phyloP scores from a whole-genome alignment of 176 grass and related monocot species.

The Bonia amplexicaulis region DNA sequence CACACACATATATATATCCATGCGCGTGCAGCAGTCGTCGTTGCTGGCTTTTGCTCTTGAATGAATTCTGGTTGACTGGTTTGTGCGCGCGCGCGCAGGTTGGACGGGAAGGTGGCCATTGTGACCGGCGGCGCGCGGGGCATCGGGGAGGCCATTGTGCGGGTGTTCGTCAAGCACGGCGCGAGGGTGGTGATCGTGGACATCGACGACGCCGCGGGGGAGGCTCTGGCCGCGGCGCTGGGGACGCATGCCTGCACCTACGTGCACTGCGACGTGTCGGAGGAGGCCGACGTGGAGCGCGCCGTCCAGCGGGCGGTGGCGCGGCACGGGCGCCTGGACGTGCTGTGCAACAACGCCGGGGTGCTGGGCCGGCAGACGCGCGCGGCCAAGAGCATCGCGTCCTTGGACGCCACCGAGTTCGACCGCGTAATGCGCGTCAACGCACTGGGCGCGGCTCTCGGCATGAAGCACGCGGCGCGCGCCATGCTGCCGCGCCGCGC shows the following conservation, averaged over 20 bases:
- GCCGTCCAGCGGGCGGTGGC: constrained; percentile 29
- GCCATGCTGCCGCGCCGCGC: constrained; percentile 37
- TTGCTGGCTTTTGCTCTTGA: background rate
- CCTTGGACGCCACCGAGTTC: constrained; percentile 68
- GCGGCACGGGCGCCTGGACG: constrained; percentile 47
- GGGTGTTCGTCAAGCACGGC: constrained; percentile 52
- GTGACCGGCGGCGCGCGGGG: constrained; percentile 67
- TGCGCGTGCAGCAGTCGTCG: background rate
- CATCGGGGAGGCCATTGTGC: constrained; percentile 66
- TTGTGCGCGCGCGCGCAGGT: background rate
- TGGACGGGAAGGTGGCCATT: constrained; percentile 71
- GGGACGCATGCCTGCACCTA: constrained; percentile 26
- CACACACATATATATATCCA: background rate
- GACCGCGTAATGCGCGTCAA: constrained; percentile 54
- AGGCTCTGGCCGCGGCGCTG: constrained; percentile 36
- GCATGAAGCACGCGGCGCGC: constrained; percentile 51
- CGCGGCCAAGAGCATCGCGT: constrained; percentile 43
- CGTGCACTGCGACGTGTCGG: constrained; percentile 54
- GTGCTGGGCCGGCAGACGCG: constrained; percentile 57
- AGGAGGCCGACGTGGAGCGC: constrained; percentile 56
- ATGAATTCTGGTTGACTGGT: background rate
- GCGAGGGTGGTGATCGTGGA: constrained; percentile 63
- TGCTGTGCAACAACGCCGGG: constrained; percentile 69
- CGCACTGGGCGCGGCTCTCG: constrained; percentile 26
- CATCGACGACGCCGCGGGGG: constrained; percentile 42